Base-by-base conservation (phyloP, 495 filamentous ascomycete genomes). In the Haplographium delicatum region DNA sequence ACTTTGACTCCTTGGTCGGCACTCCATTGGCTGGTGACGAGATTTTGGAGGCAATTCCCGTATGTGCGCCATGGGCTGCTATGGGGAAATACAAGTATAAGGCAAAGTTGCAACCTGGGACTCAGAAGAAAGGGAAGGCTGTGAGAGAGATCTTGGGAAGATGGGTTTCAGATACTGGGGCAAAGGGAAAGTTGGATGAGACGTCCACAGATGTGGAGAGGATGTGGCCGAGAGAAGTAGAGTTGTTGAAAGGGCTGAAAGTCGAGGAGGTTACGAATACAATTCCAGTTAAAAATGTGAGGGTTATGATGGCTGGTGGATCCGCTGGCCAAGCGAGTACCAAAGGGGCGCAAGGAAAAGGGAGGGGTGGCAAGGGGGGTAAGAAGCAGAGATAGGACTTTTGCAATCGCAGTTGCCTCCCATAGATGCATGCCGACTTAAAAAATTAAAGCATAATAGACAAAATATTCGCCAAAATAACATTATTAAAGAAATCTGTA, bases 91-190 rank as follows among this genome's bases (percentile, higher is more conserved):
- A 84, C 58, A 95, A 94, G 68, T 96, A 95, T 70, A 86, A 89
- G 62, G 86, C 79, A 16, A 98, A 97, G 72, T 57, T 98, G 54
- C 93, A 97, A 69, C 93, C 93, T 0, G 93, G 93, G 2, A 59
- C 80, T 2, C 76, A 82, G 58, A 98, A 98, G 76, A 94, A 95
- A 69, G 91, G 91, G 1, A 98, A 96, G 65, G 93, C 91, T 13
- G 81, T 96, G 20, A 86, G 86, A 68, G 90, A 96, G 67, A 86
- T 96, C 33, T 61, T 95, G 15, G 77, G 78, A 30, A 75, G 75
- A 40, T 96, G 93, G 90, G 74, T 84, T 50, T 70, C 74, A 1
- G 80, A 73, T 47, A 64, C 69, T n/a, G 74, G 68, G 0, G 73
- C 76, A 50, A 75, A 78, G 62, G 75, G 77, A 7, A 74, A 68